Percentiles rank a stretch among this genome's conserved stretches.
Conservation (phyloP, 75 land plant species). For the Pinus tabuliformis region DNA sequence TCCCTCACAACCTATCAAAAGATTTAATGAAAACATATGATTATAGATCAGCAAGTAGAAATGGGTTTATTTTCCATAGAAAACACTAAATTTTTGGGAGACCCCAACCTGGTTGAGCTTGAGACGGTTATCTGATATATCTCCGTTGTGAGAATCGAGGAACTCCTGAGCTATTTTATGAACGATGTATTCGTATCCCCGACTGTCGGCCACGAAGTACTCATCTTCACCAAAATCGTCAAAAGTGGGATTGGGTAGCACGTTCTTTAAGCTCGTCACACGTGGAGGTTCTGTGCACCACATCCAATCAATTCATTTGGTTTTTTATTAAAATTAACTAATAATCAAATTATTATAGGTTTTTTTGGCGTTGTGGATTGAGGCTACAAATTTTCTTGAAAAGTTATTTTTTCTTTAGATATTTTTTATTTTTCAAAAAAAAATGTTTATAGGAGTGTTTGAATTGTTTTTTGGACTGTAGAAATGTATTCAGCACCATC, state of each 20-base stretch:
- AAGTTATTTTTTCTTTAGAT: too few species aligned
- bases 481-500: too few species aligned
- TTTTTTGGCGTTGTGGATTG: too few species aligned
- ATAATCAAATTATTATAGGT: too few species aligned
- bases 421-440: too few species aligned
- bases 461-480: too few species aligned
- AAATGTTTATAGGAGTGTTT: too few species aligned
- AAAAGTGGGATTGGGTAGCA: slow-evolving; percentile 47
- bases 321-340: too few species aligned
- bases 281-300: slow-evolving; percentile 52
- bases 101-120: slow-evolving; percentile 44
- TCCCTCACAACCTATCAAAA: slow-evolving; percentile 39
- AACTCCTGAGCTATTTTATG: slow-evolving; percentile 46
- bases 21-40: too few species aligned
- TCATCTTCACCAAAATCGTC: slow-evolving; percentile 44
- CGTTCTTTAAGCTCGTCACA: slow-evolving; percentile 57
- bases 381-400: too few species aligned
- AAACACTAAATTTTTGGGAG: neutral
- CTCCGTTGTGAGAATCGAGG: slow-evolving; percentile 21
- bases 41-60: neutral
- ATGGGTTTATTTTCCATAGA: neutral
- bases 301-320: neutral
- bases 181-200: slow-evolving; percentile 53
- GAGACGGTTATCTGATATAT: slow-evolving; percentile 35
- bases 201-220: slow-evolving; percentile 54